Evolutionary conservation across 2,329 filamentous ascomycete genomes (phyloP).

Genomic region (Aspergillus proliferans): DNA sequence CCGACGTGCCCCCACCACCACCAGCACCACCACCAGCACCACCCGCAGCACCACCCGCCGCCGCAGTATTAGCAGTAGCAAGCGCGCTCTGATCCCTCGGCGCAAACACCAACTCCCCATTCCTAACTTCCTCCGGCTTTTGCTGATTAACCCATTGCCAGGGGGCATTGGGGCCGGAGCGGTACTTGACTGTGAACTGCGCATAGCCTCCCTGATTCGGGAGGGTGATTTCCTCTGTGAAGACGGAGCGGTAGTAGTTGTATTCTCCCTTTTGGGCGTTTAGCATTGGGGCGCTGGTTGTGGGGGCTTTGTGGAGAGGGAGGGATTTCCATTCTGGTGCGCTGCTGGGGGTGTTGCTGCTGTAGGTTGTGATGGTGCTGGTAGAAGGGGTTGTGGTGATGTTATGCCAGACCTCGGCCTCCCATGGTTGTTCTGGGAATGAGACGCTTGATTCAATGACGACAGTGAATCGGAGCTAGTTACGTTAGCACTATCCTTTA

Average conservation of each 20-base stretch:
- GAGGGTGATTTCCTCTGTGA: conserved; percentile 24
- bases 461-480: conserved; percentile 57
- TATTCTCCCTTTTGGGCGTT: conserved; percentile 15
- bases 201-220: conserved; percentile 24
- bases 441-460: conserved; percentile 60
- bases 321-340: conserved; percentile 49
- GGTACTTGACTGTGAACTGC: conserved; percentile 40
- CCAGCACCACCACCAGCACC: too few species aligned
- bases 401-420: conserved; percentile 71
- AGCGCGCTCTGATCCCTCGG: conserved; percentile 13
- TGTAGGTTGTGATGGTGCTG: conserved; percentile 33
- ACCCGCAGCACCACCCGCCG: neutral
- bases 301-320: conserved; percentile 42
- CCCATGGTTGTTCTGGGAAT: conserved; percentile 56
- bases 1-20: neutral
- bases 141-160: conserved; percentile 44
- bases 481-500: conserved; percentile 8
- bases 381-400: conserved; percentile 43
- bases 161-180: conserved; percentile 27
- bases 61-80: conserved; percentile 16
- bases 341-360: neutral
- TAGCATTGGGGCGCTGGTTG: conserved; percentile 23
- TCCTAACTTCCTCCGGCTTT: conserved; percentile 29
- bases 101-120: conserved; percentile 35
- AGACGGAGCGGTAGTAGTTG: conserved; percentile 29